phyloP scores from a whole-genome alignment of 306 rosid genomes.

The Dalbergia cochinchinensis region DNA sequence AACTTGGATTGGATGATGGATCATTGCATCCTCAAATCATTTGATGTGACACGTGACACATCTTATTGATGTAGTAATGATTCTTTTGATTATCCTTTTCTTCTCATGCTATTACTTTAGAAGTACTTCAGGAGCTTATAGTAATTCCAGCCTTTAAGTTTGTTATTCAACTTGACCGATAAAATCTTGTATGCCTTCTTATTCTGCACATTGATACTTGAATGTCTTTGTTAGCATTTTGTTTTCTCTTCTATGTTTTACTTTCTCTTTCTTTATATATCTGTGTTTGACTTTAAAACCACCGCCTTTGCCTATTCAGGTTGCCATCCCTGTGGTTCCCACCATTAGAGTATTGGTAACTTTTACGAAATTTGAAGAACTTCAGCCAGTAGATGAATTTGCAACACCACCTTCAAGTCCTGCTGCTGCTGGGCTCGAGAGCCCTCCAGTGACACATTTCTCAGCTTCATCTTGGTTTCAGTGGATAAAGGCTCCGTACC shows the following conservation, averaged over 20 bases:
- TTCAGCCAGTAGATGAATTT: constrained; percentile 82
- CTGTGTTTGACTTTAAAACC: constrained; percentile 2
- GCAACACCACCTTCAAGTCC: constrained; percentile 95
- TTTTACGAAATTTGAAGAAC: constrained; percentile 92
- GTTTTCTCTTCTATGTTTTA: neutral
- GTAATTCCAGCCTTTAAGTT: constrained; percentile 10
- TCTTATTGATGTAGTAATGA: neutral
- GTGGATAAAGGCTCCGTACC: constrained; percentile 95
- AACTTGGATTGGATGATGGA: neutral
- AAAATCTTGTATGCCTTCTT: neutral
- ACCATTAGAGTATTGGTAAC: constrained; percentile 91
- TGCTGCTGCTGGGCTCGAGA: constrained; percentile 62
- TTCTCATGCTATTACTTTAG: constrained; percentile 23
- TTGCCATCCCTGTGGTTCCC: constrained; percentile 98
- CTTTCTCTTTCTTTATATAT: neutral
- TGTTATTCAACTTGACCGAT: constrained; percentile 13
- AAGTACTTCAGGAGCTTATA: neutral
- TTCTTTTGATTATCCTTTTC: constrained; percentile 22
- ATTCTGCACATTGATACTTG: neutral
- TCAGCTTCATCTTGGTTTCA: constrained; percentile 92
- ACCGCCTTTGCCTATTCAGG: constrained; percentile 59
- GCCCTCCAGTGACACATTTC: constrained; percentile 58
- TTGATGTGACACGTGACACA: no score
- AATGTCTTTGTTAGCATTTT: neutral
- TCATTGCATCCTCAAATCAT: neutral